These are phyloP conservation scores for Phoma sp. DNA, from an alignment of 2,329 filamentous ascomycete species.

Conservation along the genomic window DNA sequence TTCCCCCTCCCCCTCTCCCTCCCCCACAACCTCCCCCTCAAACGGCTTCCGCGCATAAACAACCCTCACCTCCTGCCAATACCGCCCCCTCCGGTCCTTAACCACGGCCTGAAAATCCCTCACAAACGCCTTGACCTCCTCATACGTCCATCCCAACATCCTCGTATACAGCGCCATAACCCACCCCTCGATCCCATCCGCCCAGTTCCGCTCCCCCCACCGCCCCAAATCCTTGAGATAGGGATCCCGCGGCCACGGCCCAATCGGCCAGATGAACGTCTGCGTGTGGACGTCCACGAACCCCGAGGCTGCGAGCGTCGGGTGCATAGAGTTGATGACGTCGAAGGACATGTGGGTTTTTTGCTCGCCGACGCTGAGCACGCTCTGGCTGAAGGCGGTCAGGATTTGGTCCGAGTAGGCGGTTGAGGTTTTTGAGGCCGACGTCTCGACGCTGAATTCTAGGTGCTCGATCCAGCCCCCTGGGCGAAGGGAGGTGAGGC, in stretches of 20 bases:
- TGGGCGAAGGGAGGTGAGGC: slow-evolving; percentile 47
- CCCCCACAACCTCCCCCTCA: slow-evolving; percentile 14
- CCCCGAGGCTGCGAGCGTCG: slow-evolving; percentile 28
- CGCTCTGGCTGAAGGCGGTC: slow-evolving; percentile 21
- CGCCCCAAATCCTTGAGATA: slow-evolving; percentile 43
- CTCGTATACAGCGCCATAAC: slow-evolving; percentile 50
- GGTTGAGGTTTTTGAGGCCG: slow-evolving; percentile 19
- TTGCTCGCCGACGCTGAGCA: slow-evolving; percentile 25
- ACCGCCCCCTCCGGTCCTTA: slow-evolving; percentile 45
- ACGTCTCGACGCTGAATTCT: slow-evolving; percentile 44
- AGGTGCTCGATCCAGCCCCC: slow-evolving; percentile 54
- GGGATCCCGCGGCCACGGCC: slow-evolving; percentile 41
- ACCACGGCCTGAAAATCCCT: slow-evolving; percentile 39
- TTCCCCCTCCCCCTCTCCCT: not conserved
- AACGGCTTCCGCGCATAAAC: slow-evolving; percentile 38
- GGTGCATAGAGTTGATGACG: slow-evolving; percentile 27
- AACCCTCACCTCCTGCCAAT: slow-evolving; percentile 48
- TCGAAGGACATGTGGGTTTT: slow-evolving; percentile 37
- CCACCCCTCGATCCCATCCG: slow-evolving; percentile 52
- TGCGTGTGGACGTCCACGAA: slow-evolving; percentile 38
- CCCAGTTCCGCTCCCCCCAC: slow-evolving; percentile 50
- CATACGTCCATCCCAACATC: slow-evolving; percentile 45
- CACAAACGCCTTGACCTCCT: slow-evolving; percentile 45
- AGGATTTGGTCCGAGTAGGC: slow-evolving; percentile 30
- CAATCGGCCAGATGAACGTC: slow-evolving; percentile 43